Evolutionary conservation across 768 basidiomycete species (phyloP).

Genomic region (Gyrodon lividus): DNA sequence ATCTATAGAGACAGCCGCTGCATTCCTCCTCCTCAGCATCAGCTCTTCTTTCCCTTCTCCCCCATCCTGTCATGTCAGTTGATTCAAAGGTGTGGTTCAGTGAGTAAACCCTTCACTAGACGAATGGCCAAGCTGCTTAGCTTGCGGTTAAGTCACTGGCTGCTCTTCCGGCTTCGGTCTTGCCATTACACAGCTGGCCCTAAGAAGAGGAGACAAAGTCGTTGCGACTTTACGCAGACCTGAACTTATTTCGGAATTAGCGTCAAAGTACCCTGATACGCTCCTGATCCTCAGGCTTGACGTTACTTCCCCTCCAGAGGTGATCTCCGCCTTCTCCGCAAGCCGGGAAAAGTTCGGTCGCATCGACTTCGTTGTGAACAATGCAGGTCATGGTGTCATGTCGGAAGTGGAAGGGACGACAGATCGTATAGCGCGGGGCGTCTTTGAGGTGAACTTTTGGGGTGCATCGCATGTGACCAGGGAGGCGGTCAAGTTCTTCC

Average conservation of each 20-base stretch:
- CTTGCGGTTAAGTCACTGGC: slow-evolving; percentile 37
- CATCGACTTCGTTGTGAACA: slow-evolving; percentile 32
- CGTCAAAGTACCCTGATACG: slow-evolving; percentile 20
- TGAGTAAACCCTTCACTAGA: not conserved
- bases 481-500: slow-evolving; percentile 29
- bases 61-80: not conserved
- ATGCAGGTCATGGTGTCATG: slow-evolving; percentile 22
- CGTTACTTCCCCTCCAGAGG: slow-evolving; percentile 33
- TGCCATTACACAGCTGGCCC: slow-evolving; percentile 28
- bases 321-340: slow-evolving; percentile 33
- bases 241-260: slow-evolving; percentile 28
- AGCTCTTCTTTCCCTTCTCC: not conserved
- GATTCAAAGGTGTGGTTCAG: slow-evolving; percentile 24
- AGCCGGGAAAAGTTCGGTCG: slow-evolving; percentile 30
- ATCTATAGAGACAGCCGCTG: no score
- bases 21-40: no score
- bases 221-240: slow-evolving; percentile 46
- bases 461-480: slow-evolving; percentile 40
- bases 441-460: slow-evolving; percentile 47
- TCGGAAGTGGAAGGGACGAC: slow-evolving; percentile 37
- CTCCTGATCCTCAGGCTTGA: slow-evolving; percentile 42
- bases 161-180: slow-evolving; percentile 41
- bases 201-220: slow-evolving; percentile 38
- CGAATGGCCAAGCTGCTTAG: not conserved
- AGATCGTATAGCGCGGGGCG: slow-evolving; percentile 32